Base-by-base conservation (phyloP, 2,329 filamentous ascomycete genomes). In the Dactylellina sp. region DNA sequence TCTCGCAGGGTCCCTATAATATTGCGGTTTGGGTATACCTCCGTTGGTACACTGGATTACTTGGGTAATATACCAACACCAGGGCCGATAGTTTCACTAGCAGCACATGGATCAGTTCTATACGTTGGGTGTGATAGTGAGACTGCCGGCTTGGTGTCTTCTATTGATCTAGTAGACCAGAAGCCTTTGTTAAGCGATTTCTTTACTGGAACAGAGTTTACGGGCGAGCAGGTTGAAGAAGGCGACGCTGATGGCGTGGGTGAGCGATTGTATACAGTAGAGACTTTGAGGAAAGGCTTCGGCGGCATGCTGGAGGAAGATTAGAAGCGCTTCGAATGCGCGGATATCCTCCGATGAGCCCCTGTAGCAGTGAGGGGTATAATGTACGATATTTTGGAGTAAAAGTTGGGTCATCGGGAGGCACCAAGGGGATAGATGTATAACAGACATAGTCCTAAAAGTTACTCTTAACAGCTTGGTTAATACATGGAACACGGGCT, bases 231-330 rank as follows among this genome's bases (percentile, higher is more conserved):
- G 7, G 32, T 68, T 2, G 55, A 44, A 55, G 71, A 59, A 7
- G 44, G 16, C 7, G 61, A 64, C n/a, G 12, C 16, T 3, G 63
- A 66, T 47, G 52, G 12, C 1, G 35, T 70, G 11, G 49, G 50
- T 32, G 64, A 75, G 24, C 44, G 63, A 11, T 28, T 75, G 52
- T 75, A 75, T 28, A 50, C 50, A 0, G 63, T 47, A 3, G 71
- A 70, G 32, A 44, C 24, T 7, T 60, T 70, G 24, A 50, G 71
- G 44, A 75, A 75, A 24, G 63, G 59, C 5, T 75, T 74, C 62
- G 70, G 70, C 7, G 70, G 61, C 6, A 55, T 61, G 14, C 18
- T 49, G 53, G 70, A 74, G 28, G 70, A 74, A 20, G 61, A 74
- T 3, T 66, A 52, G 22, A 20, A 53, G 16, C 20, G 35, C 7